Base-by-base conservation (phyloP, 2,329 filamentous ascomycete genomes). In the Aspergillus fructus region DNA sequence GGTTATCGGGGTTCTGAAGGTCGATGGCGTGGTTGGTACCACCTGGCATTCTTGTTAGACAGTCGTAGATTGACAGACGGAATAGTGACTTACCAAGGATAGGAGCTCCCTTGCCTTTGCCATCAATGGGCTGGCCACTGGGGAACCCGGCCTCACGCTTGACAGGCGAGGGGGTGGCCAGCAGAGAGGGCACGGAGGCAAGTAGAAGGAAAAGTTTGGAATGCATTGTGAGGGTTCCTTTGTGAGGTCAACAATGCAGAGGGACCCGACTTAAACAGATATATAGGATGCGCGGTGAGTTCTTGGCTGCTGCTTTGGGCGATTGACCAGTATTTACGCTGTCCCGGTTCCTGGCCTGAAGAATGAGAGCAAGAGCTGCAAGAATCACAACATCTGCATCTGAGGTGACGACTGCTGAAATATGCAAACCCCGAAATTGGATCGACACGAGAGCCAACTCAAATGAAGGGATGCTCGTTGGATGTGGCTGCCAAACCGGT, bases 61-160 rank as follows among this genome's bases (percentile, higher is more conserved):
- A 30, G 3, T 9, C 62, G 47, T 37, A 46, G 17, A 8, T 7
- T 15, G 9, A n/a, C 12, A 12, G 39, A n/a, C 13, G 12, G 33
- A 37, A 21, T 21, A 21, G 21, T 21, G 21, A 40, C 72, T 46
- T 76, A 87, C 86, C 85, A 37, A 82, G 66, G 24, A 89, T 77
- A 0, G 81, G 81, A 23, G 46, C 53, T 12, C 53, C 53, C 64
- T 84, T 87, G 39, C 83, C 83, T 27, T 78, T 79, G 64, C 63
- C 60, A 40, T 83, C 81, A 61, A 82, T 80, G 8, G 85, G 84
- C 59, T 87, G 76, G 5, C 84, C 84, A 43, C 83, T 67, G 9
- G 69, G 66, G 63, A 84, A 85, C 33, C 74, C 68, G 33, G 59
- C 60, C 9, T 30, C 27, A 59, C 56, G 71, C 58, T 57, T 71